Conservation (phyloP, 2,329 filamentous ascomycete species). For the Diaporthe humulicola region DNA sequence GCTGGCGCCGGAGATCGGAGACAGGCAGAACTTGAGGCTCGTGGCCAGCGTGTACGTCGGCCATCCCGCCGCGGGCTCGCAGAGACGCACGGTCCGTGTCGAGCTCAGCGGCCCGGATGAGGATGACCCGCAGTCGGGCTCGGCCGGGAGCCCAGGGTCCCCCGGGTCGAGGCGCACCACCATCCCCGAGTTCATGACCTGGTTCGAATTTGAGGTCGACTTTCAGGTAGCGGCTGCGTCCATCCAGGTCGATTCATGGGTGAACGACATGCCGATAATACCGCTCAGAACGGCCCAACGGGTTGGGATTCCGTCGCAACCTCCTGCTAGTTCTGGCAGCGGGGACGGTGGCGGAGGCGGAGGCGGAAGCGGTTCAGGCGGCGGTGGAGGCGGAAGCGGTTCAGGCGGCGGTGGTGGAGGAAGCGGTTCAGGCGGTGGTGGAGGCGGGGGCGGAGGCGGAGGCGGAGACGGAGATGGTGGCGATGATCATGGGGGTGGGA, state of each 20-base stretch:
- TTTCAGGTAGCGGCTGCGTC: not conserved
- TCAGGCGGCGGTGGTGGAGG: not conserved
- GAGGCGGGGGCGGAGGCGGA: conserved; percentile 16
- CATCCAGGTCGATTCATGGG: not conserved
- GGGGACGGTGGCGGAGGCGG: too few species aligned
- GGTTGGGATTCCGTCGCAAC: too few species aligned
- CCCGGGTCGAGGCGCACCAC: not conserved
- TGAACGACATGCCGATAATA: not conserved
- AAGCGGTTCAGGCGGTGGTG: not conserved
- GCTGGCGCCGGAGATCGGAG: not conserved
- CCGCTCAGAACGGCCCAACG: not conserved
- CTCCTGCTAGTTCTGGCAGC: not conserved
- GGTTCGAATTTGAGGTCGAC: not conserved
- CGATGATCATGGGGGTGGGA: too few species aligned
- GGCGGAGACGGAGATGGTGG: not conserved
- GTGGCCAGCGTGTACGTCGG: not conserved
- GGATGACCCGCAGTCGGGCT: not conserved
- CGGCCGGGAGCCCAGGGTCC: not conserved
- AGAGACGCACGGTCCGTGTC: not conserved
- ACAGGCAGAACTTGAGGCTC: not conserved
- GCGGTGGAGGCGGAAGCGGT: not conserved
- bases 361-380: too few species aligned
- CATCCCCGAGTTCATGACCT: conserved; percentile 5
- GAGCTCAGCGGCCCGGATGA: not conserved
- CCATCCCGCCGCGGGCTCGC: not conserved